These are phyloP conservation scores for Diaporthe caulivora DNA, from an alignment of 2,329 filamentous ascomycete genomes.

Conservation along the genomic window DNA sequence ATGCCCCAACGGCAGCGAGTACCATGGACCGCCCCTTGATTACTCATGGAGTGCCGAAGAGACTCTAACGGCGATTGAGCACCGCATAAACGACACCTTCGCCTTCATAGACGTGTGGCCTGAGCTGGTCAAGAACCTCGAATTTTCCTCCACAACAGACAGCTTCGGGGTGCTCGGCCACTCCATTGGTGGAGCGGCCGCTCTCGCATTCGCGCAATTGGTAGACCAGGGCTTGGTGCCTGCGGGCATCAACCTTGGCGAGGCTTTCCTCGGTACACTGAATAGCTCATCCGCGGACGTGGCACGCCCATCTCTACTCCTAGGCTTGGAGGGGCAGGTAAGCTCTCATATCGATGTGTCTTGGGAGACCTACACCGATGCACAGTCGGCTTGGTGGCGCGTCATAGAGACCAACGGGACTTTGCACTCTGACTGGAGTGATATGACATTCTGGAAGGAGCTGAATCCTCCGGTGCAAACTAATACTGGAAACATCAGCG, in stretches of 20 bases:
- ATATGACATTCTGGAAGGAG: conserved; percentile 43
- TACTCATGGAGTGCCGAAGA: not conserved
- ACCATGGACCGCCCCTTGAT: conserved; percentile 6
- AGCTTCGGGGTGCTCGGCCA: conserved; percentile 34
- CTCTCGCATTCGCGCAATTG: conserved; percentile 26
- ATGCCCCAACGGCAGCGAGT: conserved; percentile 31
- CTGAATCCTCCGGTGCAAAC: not conserved
- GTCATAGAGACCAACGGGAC: conserved; percentile 40
- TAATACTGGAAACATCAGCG: not conserved
- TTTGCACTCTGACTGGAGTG: conserved; percentile 44
- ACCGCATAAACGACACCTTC: conserved; percentile 33
- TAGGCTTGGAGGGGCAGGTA: conserved; percentile 1
- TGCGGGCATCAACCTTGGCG: conserved; percentile 33
- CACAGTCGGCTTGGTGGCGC: conserved; percentile 43
- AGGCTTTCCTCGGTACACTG: not conserved
- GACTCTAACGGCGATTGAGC: conserved; percentile 4
- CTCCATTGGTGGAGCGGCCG: conserved; percentile 32
- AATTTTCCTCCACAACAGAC: conserved; percentile 22
- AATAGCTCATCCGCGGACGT: conserved; percentile 6
- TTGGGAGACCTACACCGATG: conserved; percentile 42
- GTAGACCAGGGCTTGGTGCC: conserved; percentile 1
- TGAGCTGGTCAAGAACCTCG: not conserved
- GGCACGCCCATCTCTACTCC: conserved; percentile 20
- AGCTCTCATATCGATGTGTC: conserved; percentile 22
- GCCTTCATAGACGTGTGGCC: conserved; percentile 35